phyloP scores from a whole-genome alignment of 257 asterid genomes.

The Eustoma russellianum region DNA sequence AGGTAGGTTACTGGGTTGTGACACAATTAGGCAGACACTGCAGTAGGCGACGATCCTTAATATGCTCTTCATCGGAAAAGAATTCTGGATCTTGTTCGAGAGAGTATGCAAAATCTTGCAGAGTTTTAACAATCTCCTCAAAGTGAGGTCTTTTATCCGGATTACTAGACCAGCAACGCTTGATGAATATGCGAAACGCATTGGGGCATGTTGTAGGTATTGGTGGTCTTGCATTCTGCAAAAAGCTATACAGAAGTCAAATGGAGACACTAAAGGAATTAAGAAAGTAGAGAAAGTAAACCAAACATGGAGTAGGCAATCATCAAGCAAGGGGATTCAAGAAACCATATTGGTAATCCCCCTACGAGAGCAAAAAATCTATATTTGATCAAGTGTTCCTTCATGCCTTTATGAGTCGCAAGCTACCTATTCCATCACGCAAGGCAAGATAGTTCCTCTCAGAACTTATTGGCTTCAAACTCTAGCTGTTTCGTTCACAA shows the following conservation, averaged over 20 bases:
- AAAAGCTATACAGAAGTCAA: background rate
- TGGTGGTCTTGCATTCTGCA: conserved; percentile 87
- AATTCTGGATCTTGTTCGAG: conserved; percentile 63
- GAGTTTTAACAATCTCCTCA: conserved; percentile 60
- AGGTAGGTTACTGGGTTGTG: conserved; percentile 24
- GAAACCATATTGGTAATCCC: too few relatives aligned
- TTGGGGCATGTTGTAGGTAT: conserved; percentile 68
- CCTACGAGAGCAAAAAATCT: too few relatives aligned
- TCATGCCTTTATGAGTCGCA: too few relatives aligned
- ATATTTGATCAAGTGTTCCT: too few relatives aligned
- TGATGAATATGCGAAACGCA: conserved; percentile 53
- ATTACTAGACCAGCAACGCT: conserved; percentile 79
- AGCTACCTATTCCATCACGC: too few relatives aligned
- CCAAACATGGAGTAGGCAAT: too few relatives aligned
- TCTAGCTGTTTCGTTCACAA: too few relatives aligned
- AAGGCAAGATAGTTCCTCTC: too few relatives aligned
- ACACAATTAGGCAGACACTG: conserved; percentile 57
- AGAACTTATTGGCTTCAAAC: too few relatives aligned
- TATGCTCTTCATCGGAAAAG: conserved; percentile 41
- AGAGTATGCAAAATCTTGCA: conserved; percentile 47
- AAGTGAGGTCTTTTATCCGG: conserved; percentile 83
- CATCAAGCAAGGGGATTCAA: too few relatives aligned
- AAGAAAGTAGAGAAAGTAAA: too few relatives aligned
- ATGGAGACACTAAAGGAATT: too few relatives aligned
- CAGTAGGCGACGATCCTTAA: conserved; percentile 19